Conservation (phyloP, 2,329 filamentous ascomycete genomes). For the Xylaria sp. region DNA sequence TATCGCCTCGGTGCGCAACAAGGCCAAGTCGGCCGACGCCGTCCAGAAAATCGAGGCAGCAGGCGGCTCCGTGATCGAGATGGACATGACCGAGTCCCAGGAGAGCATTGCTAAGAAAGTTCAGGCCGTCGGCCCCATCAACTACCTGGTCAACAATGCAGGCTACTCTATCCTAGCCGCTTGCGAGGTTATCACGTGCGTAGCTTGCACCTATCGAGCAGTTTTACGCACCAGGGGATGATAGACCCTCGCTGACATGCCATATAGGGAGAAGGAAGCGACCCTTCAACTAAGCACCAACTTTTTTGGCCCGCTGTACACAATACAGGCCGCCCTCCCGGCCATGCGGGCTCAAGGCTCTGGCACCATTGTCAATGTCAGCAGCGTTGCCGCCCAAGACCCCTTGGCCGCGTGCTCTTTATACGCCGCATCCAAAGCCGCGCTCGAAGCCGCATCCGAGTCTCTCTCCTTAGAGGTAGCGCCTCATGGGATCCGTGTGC, state of each 20-base stretch:
- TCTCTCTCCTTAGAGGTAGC: conserved; percentile 44
- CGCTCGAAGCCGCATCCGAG: conserved; percentile 48
- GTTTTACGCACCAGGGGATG: no score
- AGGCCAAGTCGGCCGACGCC: conserved; percentile 31
- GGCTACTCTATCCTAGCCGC: conserved; percentile 35
- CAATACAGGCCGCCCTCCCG: conserved; percentile 36
- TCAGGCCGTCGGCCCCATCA: conserved; percentile 33
- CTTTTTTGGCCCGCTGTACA: conserved; percentile 38
- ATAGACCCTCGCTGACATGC: background rate
- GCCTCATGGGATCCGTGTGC: conserved; percentile 44
- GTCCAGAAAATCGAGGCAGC: conserved; percentile 36
- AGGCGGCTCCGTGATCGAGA: conserved; percentile 36
- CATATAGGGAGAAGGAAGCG: conserved; percentile 35
- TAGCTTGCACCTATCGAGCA: background rate
- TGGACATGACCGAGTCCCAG: conserved; percentile 39
- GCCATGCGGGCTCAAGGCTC: conserved; percentile 31
- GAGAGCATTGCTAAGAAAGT: conserved; percentile 35
- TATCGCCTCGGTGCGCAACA: conserved; percentile 41
- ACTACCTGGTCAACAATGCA: conserved; percentile 40
- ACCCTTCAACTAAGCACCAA: conserved; percentile 36
- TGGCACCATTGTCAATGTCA: conserved; percentile 40
- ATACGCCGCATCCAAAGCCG: conserved; percentile 45
- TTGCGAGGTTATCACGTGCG: conserved; percentile 34
- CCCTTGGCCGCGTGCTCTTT: conserved; percentile 20
- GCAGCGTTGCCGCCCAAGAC: conserved; percentile 34